Base-by-base conservation (phyloP, 257 asterid genomes). In the Jasminum sambac region DNA sequence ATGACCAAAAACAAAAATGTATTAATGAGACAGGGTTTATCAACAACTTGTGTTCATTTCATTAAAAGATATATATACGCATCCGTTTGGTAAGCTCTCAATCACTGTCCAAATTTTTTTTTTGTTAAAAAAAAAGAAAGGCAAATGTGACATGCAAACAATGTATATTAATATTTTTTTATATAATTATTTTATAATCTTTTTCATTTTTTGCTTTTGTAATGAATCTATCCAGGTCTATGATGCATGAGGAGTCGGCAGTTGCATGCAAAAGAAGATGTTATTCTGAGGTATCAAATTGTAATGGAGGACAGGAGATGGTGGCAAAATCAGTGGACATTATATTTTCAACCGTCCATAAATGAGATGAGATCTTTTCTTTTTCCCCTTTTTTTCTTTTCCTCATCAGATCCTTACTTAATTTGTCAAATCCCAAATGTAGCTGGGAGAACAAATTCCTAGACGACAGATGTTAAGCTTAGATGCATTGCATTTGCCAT, bases 31-130 rank as follows among this genome's bases (percentile, higher is more conserved):
- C 75, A 17, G 84, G 78, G 65, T 68, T 76, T 76, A 76, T 48
- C 82, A 76, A 63, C 78, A 76, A 79, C 82, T 79, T 78, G 74
- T 72, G 78, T 72, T 75, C 83, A 48, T 78, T 75, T 74, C 80
- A 76, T 63, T 72, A 77, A 73, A 63, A 65, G 2, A 14, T 50
- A 52, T 13, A 11, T 21, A 52, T 30, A 17, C 17, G 60, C 60
- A n/a, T 75, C 24, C 6, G 21, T 52, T 63, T 66, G 82, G 86
- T 82, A 57, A 79, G 72, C 75, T 48, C 42, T 78, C 77, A 21
- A 66, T 73, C 74, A 70, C 58, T 80, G 76, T 66, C 69, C 24
- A 48, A n/a, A 48, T 10, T 48, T n/a, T 52, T 17, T 52, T 11
- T 21, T 8, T 44, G 16, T 44, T 41, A 41, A 16, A 44, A 11